Percentiles rank a stretch among this genome's conserved stretches.
Evolutionary conservation across 129 eudicot genomes (phyloP).

Genomic region (Flaveria brownii): DNA sequence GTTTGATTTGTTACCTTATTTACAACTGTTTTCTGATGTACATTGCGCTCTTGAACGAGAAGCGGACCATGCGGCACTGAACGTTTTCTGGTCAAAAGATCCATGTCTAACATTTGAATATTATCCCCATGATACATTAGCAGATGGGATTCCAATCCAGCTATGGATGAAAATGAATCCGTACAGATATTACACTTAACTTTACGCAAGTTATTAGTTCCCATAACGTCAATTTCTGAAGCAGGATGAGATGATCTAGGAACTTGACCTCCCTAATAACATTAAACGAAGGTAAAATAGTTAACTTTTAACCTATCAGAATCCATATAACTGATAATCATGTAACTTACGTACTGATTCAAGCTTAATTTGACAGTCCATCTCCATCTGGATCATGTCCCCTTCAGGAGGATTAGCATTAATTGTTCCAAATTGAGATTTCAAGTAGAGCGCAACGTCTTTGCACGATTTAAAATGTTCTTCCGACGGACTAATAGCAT

Average conservation of each 20-base stretch:
- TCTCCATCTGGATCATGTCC: not conserved
- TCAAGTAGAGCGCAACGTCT: slow-evolving; percentile 28
- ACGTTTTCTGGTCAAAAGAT: not conserved
- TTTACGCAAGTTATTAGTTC: not conserved
- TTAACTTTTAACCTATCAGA: not conserved
- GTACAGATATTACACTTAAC: not conserved
- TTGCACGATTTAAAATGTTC: slow-evolving; percentile 20
- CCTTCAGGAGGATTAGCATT: slow-evolving; percentile 11
- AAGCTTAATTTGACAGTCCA: slow-evolving; percentile 10
- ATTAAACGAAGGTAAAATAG: not conserved
- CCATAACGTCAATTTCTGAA: not conserved
- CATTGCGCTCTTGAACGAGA: not conserved
- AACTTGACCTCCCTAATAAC: slow-evolving; percentile 2
- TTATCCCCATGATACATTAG: not conserved
- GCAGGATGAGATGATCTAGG: slow-evolving; percentile 7
- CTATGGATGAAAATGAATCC: slow-evolving; percentile 3
- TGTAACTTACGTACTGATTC: slow-evolving; percentile 17
- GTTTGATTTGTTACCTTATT: slow-evolving; percentile 12
- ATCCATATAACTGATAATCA: not conserved
- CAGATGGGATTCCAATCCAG: not conserved
- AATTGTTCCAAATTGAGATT: slow-evolving; percentile 9
- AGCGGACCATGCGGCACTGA: not conserved
- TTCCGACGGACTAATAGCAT: slow-evolving; percentile 21
- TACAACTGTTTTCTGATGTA: not conserved
- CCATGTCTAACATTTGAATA: not conserved